Conservation (phyloP, 192 early-diverging fungal genomes). For the Dissophora ornata region DNA sequence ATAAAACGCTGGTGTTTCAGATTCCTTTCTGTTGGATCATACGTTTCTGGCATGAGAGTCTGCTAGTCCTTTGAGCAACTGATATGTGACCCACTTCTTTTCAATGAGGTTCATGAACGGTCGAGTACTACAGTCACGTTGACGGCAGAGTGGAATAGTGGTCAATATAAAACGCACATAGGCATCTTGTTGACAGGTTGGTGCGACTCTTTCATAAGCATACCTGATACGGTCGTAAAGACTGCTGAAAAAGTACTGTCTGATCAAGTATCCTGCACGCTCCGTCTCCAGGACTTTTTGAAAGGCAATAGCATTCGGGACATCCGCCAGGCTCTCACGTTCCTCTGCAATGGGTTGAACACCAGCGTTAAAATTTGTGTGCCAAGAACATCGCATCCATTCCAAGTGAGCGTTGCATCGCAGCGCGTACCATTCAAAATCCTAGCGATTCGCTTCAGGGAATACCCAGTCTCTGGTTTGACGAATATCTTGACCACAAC, state of each 20-base stretch:
- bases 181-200: no score
- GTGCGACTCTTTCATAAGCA: no score
- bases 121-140: constrained; percentile 73
- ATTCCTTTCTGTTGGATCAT: background rate
- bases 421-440: constrained; percentile 64
- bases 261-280: constrained; percentile 86
- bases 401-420: background rate
- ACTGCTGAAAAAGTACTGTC: constrained; percentile 90
- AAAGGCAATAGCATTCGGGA: constrained; percentile 85
- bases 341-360: constrained; percentile 60
- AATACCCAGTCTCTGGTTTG: constrained; percentile 78
- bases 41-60: constrained; percentile 78
- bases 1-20: background rate
- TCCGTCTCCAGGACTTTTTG: constrained; percentile 89
- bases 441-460: constrained; percentile 64
- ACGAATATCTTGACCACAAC: constrained; percentile 95
- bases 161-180: background rate
- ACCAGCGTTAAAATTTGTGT: background rate
- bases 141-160: no score
- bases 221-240: constrained; percentile 97
- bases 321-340: constrained; percentile 66
- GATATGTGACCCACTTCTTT: constrained; percentile 96
- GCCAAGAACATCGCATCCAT: background rate
- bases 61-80: constrained; percentile 82
- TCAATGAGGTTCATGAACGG: constrained; percentile 90